Percentiles rank a stretch among this genome's conserved stretches.
These are phyloP conservation scores for Avena insularis DNA, from an alignment of 176 grass and related monocot genomes.

Conservation along the genomic window DNA sequence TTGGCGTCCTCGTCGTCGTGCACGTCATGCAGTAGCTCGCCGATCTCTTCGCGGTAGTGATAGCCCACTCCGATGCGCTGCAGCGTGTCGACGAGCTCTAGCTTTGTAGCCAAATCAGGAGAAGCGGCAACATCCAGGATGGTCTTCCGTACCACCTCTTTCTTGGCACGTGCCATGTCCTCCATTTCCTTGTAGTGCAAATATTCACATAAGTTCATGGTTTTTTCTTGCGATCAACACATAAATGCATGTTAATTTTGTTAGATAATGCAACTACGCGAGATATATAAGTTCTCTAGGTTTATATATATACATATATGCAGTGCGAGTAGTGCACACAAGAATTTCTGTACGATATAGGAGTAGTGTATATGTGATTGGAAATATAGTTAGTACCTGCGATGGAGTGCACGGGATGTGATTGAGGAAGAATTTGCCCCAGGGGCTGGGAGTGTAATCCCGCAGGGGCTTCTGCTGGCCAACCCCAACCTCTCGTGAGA, in stretches of 20 bases:
- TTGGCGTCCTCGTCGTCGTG: background rate
- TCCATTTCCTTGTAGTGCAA: slow-evolving; percentile 28
- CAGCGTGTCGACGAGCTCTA: slow-evolving; percentile 47
- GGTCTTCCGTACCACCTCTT: slow-evolving; percentile 21
- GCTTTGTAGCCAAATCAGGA: background rate
- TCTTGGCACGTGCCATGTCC: background rate
- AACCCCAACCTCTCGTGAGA: background rate
- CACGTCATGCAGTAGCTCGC: background rate
- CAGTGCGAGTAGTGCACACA: no score
- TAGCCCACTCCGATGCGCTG: slow-evolving; percentile 42
- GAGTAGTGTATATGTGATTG: background rate
- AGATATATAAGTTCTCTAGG: no score
- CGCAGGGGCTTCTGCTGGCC: background rate
- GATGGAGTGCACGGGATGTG: background rate
- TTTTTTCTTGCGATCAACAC: background rate
- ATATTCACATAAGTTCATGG: background rate
- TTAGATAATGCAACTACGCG: no score
- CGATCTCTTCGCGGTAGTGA: slow-evolving; percentile 49
- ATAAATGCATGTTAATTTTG: background rate
- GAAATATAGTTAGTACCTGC: background rate
- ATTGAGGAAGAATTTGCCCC: slow-evolving; percentile 11
- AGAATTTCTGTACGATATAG: no score
- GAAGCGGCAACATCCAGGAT: background rate
- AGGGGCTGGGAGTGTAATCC: background rate
- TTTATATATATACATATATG: no score